Percentiles rank a stretch among this genome's conserved stretches.
Conservation (phyloP, 2,329 filamentous ascomycete genomes). For the Gliomastix tumulicola region DNA sequence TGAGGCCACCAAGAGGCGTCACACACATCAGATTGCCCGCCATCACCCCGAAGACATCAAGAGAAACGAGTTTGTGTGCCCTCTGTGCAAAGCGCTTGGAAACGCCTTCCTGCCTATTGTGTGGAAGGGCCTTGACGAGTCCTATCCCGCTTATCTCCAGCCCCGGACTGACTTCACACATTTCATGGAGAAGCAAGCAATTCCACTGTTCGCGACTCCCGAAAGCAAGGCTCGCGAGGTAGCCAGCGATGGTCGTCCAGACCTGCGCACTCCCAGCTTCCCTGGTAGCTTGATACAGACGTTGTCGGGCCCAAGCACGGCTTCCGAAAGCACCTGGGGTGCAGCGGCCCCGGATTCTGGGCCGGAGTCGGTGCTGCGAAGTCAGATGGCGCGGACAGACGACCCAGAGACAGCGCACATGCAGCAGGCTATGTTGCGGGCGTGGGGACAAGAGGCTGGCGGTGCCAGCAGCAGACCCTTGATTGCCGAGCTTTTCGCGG, state of each 20-base stretch:
- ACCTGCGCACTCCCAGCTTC: constrained; percentile 25
- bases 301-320: constrained; percentile 24
- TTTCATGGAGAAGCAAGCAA: constrained; percentile 59
- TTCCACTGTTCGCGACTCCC: constrained; percentile 31
- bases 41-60: constrained; percentile 81
- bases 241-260: constrained; percentile 18
- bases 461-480: constrained; percentile 24
- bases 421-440: background rate
- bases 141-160: constrained; percentile 67
- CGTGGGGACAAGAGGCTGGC: background rate
- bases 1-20: constrained; percentile 73
- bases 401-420: too few species aligned
- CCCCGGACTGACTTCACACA: constrained; percentile 54
- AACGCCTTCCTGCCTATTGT: constrained; percentile 93
- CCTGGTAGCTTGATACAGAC: constrained; percentile 28
- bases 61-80: constrained; percentile 88
- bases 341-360: background rate
- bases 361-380: too few species aligned
- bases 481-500: constrained; percentile 48
- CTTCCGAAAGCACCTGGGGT: constrained; percentile 33
- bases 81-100: constrained; percentile 90
- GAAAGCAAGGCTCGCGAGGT: constrained; percentile 27
- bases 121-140: constrained; percentile 88
- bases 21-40: constrained; percentile 86
- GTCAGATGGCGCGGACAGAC: too few species aligned